These are phyloP conservation scores for Drosera capensis DNA, from an alignment of 148 eudicot genomes.

Conservation along the genomic window DNA sequence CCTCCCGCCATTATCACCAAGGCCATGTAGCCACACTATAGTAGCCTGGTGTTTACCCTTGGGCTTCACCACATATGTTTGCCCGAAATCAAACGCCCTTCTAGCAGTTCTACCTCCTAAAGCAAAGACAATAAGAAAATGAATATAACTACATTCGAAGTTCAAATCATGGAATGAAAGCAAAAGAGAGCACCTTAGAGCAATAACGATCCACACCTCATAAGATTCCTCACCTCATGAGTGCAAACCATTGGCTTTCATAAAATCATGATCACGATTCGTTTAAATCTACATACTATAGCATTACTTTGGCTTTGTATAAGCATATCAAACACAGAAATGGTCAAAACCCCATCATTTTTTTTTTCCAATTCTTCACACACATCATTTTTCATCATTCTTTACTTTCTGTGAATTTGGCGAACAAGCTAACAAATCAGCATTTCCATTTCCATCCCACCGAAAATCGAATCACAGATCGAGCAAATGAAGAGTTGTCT, in stretches of 20 bases:
- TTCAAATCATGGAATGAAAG: neutral
- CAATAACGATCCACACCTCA: too few relatives aligned
- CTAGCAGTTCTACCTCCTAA: slow-evolving; percentile 23
- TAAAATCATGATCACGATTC: too few relatives aligned
- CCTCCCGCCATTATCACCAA: slow-evolving; percentile 93
- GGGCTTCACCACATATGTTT: slow-evolving; percentile 74
- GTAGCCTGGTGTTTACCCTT: slow-evolving; percentile 96
- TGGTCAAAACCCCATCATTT: too few relatives aligned
- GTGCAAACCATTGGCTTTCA: too few relatives aligned
- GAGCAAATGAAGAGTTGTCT: neutral
- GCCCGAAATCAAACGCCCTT: slow-evolving; percentile 70
- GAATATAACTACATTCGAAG: neutral
- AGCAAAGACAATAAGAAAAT: neutral
- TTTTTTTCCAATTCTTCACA: too few relatives aligned
- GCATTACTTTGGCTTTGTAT: too few relatives aligned
- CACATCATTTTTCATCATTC: too few relatives aligned
- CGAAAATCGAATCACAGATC: neutral
- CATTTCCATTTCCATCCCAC: neutral
- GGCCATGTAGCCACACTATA: slow-evolving; percentile 92
- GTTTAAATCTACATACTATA: too few relatives aligned
- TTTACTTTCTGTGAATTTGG: too few relatives aligned
- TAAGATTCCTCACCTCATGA: too few relatives aligned
- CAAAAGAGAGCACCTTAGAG: too few relatives aligned
- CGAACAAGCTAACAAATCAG: neutral
- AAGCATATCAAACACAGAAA: too few relatives aligned